Conservation (phyloP, 2,329 filamentous ascomycete species). For the Fusarium sublunatum region DNA sequence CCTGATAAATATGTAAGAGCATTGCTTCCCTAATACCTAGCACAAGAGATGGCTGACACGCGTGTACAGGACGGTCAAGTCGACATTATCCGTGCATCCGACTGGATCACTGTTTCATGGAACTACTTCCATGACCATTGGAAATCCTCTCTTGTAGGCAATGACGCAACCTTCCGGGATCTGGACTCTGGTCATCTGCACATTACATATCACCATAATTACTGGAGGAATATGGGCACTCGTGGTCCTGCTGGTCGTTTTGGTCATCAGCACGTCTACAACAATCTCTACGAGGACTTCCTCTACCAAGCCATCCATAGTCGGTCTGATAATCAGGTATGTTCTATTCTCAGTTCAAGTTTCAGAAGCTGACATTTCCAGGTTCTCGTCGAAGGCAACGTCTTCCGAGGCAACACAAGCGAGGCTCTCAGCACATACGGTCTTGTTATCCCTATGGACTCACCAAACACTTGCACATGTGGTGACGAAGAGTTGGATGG, state of each 20-base stretch:
- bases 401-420: conserved; percentile 58
- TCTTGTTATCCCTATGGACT: conserved; percentile 65
- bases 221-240: conserved; percentile 59
- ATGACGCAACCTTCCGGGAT: conserved; percentile 53
- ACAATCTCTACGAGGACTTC: conserved; percentile 61
- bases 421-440: conserved; percentile 66
- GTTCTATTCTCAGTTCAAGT: fast-evolving
- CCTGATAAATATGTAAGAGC: conserved; percentile 52
- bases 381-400: conserved; percentile 61
- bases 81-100: conserved; percentile 57
- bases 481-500: conserved; percentile 66
- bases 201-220: conserved; percentile 63
- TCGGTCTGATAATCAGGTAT: conserved; percentile 56
- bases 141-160: conserved; percentile 59
- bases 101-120: conserved; percentile 60
- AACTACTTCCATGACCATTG: conserved; percentile 63
- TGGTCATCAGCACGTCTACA: conserved; percentile 62
- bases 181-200: conserved; percentile 58
- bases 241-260: conserved; percentile 61
- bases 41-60: background rate
- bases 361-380: conserved; percentile 25
- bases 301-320: conserved; percentile 62
- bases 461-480: conserved; percentile 63
- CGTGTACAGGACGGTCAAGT: conserved; percentile 55
- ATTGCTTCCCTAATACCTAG: fast-evolving